Evolutionary conservation across 768 basidiomycete genomes (phyloP), one percentile per base, ranked within the genome.

Genomic region (Megacollybia marginata): DNA sequence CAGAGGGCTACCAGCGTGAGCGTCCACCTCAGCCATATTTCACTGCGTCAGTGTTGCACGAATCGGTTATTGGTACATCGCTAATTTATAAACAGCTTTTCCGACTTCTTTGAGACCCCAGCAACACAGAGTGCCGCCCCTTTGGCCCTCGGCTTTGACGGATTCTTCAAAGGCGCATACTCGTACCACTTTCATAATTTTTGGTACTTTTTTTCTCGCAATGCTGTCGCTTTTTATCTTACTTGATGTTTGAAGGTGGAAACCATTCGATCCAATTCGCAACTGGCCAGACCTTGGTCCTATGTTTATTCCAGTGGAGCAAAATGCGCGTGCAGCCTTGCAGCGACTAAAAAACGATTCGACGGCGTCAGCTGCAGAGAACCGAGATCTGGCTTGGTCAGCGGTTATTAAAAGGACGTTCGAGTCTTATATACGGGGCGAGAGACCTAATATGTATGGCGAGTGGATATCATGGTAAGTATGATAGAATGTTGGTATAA

Each of bases 141-240:
- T 1, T 83, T 87, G 54, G 86, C 87, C 6, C 72, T 88, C 2
- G 94, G 92, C 1, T 85, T 95, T 60, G 82, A 85, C 54, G 91
- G 90, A 20, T 97, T 96, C 74, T 97, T 93, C 78, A 78, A 79
- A 57, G 93, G 94, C 23, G 86, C 91, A 2, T 94, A 88, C 63
- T 92, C 88, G 2, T 95, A 95, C 66, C 92, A 94, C 62, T 96
- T 90, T 70, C 92, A 94, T 66, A 92, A 92, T 61, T 89, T 85
- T 67, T 91, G 90, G 90, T 88, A 47, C 48, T 71, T 61, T 10
- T 10, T 42, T 45, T 44, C 42, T 32, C 10, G 38, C 33, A 32
- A 33, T 15, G 2, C 36, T 16, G 9, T 33, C 33, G 28, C 42
- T 9, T 16, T 38, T 34, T 49, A 15, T 48, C 31, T 48, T 20